These are phyloP conservation scores for Lumnitzera littorea DNA, from an alignment of 345 rosid species.

Conservation along the genomic window DNA sequence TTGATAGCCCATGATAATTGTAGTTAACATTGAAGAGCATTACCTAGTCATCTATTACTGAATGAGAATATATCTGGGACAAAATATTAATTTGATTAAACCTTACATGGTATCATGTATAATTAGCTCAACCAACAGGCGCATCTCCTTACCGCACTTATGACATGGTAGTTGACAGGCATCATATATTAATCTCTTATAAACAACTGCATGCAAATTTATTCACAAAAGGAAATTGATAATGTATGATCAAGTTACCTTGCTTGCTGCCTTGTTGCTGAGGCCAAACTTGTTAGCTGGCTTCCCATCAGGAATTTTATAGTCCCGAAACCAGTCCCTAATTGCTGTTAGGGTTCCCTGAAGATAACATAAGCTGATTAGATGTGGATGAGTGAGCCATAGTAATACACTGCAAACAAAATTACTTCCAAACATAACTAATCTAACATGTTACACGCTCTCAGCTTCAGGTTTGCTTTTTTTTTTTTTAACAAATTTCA, in stretches of 20 bases:
- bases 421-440: not conserved
- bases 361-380: constrained; percentile 10
- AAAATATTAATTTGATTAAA: no score
- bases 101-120: no score
- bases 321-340: constrained; percentile 96
- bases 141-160: no score
- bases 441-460: no score
- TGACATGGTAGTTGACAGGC: no score
- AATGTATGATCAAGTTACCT: constrained; percentile 31
- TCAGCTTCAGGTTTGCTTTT: no score
- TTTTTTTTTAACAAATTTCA: no score
- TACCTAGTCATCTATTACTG: not conserved
- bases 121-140: no score
- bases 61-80: not conserved
- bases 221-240: not conserved
- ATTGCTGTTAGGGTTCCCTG: constrained; percentile 88
- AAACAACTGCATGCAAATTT: not conserved
- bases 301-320: constrained; percentile 95
- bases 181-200: no score
- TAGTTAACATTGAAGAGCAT: not conserved
- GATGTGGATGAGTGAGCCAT: not conserved
- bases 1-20: not conserved
- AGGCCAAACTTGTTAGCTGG: constrained; percentile 97
- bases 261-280: constrained; percentile 81
- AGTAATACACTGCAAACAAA: not conserved